Conservation (phyloP, 2,329 filamentous ascomycete genomes). For the Nectriaceae sp. region DNA sequence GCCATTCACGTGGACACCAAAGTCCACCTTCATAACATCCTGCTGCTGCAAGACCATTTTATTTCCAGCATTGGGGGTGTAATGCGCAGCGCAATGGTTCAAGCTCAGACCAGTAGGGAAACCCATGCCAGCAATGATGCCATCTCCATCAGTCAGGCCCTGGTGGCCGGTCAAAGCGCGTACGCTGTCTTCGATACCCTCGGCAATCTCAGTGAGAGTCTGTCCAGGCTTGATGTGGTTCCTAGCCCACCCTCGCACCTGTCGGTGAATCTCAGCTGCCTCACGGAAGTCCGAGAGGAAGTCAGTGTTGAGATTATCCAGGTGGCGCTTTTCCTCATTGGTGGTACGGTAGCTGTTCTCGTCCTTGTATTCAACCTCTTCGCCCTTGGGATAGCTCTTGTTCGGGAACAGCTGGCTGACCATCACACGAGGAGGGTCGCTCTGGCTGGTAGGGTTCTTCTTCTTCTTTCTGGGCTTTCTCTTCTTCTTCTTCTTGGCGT, state of each 20-base stretch:
- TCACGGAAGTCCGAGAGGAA: constrained; percentile 81
- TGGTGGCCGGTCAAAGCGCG: constrained; percentile 75
- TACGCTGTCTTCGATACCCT: constrained; percentile 84
- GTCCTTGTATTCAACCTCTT: constrained; percentile 75
- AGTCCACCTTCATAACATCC: constrained; percentile 83
- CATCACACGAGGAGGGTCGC: constrained; percentile 70
- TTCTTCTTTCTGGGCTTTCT: constrained; percentile 87
- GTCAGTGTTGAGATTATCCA: constrained; percentile 79
- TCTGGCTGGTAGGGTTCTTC: constrained; percentile 74
- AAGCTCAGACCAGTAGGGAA: constrained; percentile 84
- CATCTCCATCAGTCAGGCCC: constrained; percentile 77
- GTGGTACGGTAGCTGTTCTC: constrained; percentile 80
- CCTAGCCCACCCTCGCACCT: constrained; percentile 82
- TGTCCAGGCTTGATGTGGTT: constrained; percentile 80
- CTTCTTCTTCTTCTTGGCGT: constrained; percentile 49
- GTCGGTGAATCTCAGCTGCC: constrained; percentile 85
- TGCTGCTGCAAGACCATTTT: constrained; percentile 70
- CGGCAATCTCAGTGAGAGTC: constrained; percentile 77
- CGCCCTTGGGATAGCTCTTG: constrained; percentile 71
- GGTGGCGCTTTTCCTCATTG: constrained; percentile 78
- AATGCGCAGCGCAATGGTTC: constrained; percentile 85
- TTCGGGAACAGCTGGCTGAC: constrained; percentile 74
- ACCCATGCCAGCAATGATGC: constrained; percentile 77
- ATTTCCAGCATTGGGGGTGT: constrained; percentile 84
- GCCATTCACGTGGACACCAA: constrained; percentile 79